A percentile compares a stretch with the other conserved stretches of the same genome.
Conservation (phyloP, 495 filamentous ascomycete species). For the Penicillium tannophilum region DNA sequence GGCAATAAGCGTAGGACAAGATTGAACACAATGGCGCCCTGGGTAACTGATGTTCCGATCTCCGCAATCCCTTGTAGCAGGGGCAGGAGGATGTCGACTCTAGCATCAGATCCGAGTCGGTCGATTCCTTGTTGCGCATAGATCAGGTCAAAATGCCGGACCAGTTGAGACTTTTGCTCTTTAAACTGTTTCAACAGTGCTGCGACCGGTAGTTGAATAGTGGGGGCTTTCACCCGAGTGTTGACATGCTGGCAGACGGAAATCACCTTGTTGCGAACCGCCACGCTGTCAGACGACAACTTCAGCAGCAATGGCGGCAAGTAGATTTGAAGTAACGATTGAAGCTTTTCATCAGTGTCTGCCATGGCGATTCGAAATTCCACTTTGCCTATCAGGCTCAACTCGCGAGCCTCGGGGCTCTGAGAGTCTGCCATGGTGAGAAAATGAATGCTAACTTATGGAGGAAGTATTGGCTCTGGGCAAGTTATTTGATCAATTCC, state of each 20-base stretch:
- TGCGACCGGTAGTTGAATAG: conserved; percentile 80
- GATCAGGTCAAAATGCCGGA: conserved; percentile 85
- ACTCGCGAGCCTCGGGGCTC: conserved; percentile 70
- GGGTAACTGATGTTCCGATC: conserved; percentile 60
- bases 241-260: conserved; percentile 79
- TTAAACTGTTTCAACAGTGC: conserved; percentile 90
- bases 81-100: conserved; percentile 68
- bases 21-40: conserved; percentile 78
- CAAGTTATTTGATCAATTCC: neutral
- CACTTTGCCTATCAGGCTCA: conserved; percentile 85
- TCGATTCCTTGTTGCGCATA: conserved; percentile 87
- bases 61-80: conserved; percentile 72
- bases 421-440: conserved; percentile 41
- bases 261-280: conserved; percentile 81
- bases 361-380: conserved; percentile 87
- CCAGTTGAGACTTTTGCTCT: conserved; percentile 65
- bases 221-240: conserved; percentile 64
- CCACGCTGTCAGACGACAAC: conserved; percentile 72
- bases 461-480: conserved; percentile 10
- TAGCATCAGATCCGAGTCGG: conserved; percentile 63
- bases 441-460: neutral
- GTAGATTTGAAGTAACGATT: conserved; percentile 73
- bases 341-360: conserved; percentile 79
- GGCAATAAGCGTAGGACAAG: conserved; percentile 75
- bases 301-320: conserved; percentile 84